These are phyloP conservation scores for Arthrobotrys sinensis DNA, from an alignment of 2,329 filamentous ascomycete species.

Conservation along the genomic window DNA sequence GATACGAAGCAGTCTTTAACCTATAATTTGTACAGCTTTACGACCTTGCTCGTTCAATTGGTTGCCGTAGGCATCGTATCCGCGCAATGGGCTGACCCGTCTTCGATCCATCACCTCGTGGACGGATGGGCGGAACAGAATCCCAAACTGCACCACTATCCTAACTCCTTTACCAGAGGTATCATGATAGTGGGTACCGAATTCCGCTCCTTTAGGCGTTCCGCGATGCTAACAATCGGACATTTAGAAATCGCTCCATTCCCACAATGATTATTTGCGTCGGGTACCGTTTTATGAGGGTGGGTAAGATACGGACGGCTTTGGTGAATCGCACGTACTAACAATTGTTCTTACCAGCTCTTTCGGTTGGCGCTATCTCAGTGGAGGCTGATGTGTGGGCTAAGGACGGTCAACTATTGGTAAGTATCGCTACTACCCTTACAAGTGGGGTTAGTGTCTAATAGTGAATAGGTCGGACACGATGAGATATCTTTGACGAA, in stretches of 20 bases:
- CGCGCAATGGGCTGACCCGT: neutral
- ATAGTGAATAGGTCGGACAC: constrained; percentile 74
- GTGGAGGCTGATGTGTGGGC: constrained; percentile 81
- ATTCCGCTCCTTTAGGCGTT: neutral
- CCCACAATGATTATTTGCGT: constrained; percentile 79
- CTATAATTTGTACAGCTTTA: neutral
- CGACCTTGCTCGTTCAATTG: neutral
- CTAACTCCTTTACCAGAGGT: constrained; percentile 72
- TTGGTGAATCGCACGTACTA: too few relatives aligned
- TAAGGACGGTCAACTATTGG: constrained; percentile 73
- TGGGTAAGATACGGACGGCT: too few relatives aligned
- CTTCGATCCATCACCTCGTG: neutral
- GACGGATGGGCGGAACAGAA: neutral
- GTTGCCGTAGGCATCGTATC: neutral
- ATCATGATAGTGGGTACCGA: constrained; percentile 64
- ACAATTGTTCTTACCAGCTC: too few relatives aligned
- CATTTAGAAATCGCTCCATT: constrained; percentile 71
- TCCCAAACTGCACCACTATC: constrained; percentile 66
- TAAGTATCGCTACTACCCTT: too few relatives aligned
- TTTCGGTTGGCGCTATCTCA: constrained; percentile 72
- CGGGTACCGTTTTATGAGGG: constrained; percentile 76
- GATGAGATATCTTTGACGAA: constrained; percentile 71
- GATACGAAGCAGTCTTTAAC: too few relatives aligned
- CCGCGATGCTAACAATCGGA: neutral
- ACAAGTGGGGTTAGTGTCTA: too few relatives aligned